phyloP scores from a whole-genome alignment of 148 eudicot genomes.

The Heliamphora exappendiculata region DNA sequence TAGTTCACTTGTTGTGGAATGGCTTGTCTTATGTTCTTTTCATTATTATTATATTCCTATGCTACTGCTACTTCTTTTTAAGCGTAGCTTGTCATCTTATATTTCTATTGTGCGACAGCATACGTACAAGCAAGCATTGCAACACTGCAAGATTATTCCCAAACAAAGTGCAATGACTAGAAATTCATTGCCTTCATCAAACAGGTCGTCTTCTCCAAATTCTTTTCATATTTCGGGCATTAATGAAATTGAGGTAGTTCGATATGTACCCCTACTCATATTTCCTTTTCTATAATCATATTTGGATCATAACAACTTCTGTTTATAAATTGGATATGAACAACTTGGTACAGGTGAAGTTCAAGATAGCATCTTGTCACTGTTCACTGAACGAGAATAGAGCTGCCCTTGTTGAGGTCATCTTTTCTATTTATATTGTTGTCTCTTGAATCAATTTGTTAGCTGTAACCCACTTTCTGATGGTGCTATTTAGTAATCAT shows the following conservation, averaged over 20 bases:
- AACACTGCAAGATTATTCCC: constrained; percentile 58
- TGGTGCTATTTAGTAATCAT: no score
- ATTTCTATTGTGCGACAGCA: constrained; percentile 39
- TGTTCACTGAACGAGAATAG: constrained; percentile 63
- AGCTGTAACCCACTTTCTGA: not conserved
- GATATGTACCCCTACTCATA: not conserved
- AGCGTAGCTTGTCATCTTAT: not conserved
- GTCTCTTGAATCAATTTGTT: not conserved
- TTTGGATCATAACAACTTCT: not conserved
- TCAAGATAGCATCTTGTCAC: constrained; percentile 74
- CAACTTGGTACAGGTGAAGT: constrained; percentile 58
- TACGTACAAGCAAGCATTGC: constrained; percentile 84
- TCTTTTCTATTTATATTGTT: constrained; percentile 8
- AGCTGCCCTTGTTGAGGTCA: constrained; percentile 81
- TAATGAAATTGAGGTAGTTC: constrained; percentile 82
- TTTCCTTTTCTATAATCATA: not conserved
- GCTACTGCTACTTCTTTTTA: not conserved
- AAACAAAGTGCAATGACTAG: constrained; percentile 57
- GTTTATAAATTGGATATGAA: not conserved
- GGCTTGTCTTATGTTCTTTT: not conserved
- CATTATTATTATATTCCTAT: not conserved
- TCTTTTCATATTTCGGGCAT: constrained; percentile 44
- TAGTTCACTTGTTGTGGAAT: not conserved
- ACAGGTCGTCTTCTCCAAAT: constrained; percentile 80
- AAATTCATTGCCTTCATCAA: constrained; percentile 61